phyloP scores from a whole-genome alignment of 139 green algal genomes.

The Eudorina sp. region DNA sequence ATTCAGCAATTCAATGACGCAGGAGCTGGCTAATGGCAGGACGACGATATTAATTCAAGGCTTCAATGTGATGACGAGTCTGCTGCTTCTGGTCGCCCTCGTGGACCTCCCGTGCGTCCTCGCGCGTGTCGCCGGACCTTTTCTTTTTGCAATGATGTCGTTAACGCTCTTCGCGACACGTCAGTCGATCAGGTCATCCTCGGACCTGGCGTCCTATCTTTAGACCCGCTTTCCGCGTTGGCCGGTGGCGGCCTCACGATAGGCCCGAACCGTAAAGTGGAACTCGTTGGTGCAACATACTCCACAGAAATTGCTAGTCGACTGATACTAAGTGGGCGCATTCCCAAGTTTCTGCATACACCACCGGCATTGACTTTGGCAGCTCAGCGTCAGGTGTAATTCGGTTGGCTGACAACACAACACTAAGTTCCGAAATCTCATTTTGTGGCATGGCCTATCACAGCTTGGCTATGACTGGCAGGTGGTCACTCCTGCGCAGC shows the following conservation, averaged over 20 bases:
- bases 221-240: not conserved
- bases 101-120: too few relatives aligned
- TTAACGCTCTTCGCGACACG: not conserved
- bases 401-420: not conserved
- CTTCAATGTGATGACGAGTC: too few relatives aligned
- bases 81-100: too few relatives aligned
- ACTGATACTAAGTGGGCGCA: not conserved
- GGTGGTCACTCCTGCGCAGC: not conserved
- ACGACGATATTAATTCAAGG: too few relatives aligned
- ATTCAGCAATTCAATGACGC: too few relatives aligned
- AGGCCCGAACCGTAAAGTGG: conserved; percentile 1
- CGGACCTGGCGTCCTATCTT: not conserved
- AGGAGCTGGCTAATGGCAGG: too few relatives aligned
- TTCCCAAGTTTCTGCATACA: not conserved
- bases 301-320: too few relatives aligned
- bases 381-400: not conserved
- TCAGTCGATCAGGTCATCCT: not conserved
- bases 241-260: not conserved
- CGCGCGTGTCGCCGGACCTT: not conserved
- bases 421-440: not conserved
- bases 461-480: conserved; percentile 9
- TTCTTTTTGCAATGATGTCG: not conserved
- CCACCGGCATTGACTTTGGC: not conserved
- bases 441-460: not conserved
- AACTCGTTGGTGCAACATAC: not conserved